A percentile compares a stretch with the other conserved stretches of the same genome.
Evolutionary conservation across 148 eudicot genomes (phyloP).

Genomic region (Beta vulgaris): DNA sequence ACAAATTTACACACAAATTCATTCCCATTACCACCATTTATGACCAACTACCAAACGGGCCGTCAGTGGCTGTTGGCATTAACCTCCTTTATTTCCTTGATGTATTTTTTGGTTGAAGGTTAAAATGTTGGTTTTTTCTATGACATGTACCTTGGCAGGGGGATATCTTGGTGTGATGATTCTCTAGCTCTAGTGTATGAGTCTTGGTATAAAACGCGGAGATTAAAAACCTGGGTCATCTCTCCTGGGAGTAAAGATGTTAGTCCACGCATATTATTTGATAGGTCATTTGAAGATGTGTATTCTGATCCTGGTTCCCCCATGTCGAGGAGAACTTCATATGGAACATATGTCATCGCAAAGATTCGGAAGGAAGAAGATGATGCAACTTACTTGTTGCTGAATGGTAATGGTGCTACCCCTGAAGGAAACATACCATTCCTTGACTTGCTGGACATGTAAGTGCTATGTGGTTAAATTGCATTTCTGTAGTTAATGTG

Average conservation of each 20-base stretch:
- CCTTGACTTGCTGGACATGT: slow-evolving; percentile 90
- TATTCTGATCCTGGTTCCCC: slow-evolving; percentile 99
- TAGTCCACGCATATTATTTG: slow-evolving; percentile 77
- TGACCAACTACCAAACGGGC: too few species aligned
- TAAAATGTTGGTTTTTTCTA: not conserved
- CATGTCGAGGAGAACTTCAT: slow-evolving; percentile 77
- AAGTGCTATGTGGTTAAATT: slow-evolving; percentile 33
- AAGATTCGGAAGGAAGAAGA: slow-evolving; percentile 68
- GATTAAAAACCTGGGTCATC: slow-evolving; percentile 75
- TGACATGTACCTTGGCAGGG: slow-evolving; percentile 44
- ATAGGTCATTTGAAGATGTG: slow-evolving; percentile 93
- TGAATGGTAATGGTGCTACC: slow-evolving; percentile 92
- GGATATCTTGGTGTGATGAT: slow-evolving; percentile 92
- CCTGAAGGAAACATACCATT: slow-evolving; percentile 90
- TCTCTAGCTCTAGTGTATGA: slow-evolving; percentile 91
- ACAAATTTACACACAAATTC: too few species aligned
- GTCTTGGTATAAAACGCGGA: slow-evolving; percentile 94
- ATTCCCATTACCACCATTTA: too few species aligned
- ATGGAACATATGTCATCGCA: slow-evolving; percentile 81
- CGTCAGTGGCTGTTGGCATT: not conserved
- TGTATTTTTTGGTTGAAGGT: slow-evolving; percentile 5
- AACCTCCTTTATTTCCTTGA: not conserved
- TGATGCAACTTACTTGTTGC: slow-evolving; percentile 58
- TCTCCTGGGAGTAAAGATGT: slow-evolving; percentile 69
- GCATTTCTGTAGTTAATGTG: not conserved